Conservation (phyloP, 2,329 filamentous ascomycete genomes). For the Fonsecaea erecta region DNA sequence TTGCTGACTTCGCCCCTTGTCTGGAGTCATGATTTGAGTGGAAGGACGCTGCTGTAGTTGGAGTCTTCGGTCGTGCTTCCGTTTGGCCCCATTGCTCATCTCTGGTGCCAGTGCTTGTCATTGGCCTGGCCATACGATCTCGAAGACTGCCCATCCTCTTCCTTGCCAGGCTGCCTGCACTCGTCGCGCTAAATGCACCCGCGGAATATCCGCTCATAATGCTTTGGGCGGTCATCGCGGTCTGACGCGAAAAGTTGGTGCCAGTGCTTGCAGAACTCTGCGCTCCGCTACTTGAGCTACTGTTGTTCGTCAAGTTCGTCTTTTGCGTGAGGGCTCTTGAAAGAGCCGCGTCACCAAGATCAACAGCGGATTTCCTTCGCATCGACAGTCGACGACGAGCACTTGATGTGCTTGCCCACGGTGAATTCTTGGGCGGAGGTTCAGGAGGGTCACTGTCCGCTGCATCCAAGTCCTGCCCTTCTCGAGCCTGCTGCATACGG, state of each 20-base stretch:
- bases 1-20: slow-evolving; percentile 65
- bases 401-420: slow-evolving; percentile 50
- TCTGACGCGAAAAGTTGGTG: slow-evolving; percentile 70
- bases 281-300: slow-evolving; percentile 67
- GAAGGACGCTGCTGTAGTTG: slow-evolving; percentile 79
- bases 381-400: slow-evolving; percentile 46
- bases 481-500: slow-evolving; percentile 65
- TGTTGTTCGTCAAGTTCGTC: slow-evolving; percentile 72
- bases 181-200: slow-evolving; percentile 89
- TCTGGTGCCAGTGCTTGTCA: slow-evolving; percentile 49
- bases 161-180: slow-evolving; percentile 87
- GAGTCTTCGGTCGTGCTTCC: slow-evolving; percentile 54
- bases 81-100: slow-evolving; percentile 43
- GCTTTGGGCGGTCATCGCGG: slow-evolving; percentile 78
- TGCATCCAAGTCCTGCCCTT: slow-evolving; percentile 50
- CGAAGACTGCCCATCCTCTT: slow-evolving; percentile 53
- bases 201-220: slow-evolving; percentile 94
- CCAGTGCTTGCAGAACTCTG: slow-evolving; percentile 69
- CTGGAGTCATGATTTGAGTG: slow-evolving; percentile 81
- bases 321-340: slow-evolving; percentile 85
- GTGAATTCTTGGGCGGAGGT: slow-evolving; percentile 63
- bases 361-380: slow-evolving; percentile 65
- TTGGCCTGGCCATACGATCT: slow-evolving; percentile 46
- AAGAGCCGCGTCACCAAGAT: slow-evolving; percentile 71
- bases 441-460: slow-evolving; percentile 61